A percentile compares a stretch with the other conserved stretches of the same genome.
Evolutionary conservation across 148 eudicot genomes (phyloP).

Genomic region (Rhododendron henanense): DNA sequence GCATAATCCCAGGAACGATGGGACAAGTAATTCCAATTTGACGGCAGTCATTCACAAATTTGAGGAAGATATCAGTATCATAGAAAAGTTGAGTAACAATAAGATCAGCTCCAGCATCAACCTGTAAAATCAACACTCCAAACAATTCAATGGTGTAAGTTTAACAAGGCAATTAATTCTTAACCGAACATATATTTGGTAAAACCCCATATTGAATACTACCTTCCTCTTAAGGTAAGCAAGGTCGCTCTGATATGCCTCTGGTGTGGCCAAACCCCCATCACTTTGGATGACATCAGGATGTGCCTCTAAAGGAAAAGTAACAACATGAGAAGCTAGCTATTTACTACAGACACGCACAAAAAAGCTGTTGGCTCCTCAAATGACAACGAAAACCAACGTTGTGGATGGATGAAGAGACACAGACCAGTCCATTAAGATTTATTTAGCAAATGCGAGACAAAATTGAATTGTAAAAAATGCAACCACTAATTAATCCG

Average conservation of each 20-base stretch:
- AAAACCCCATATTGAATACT: background rate
- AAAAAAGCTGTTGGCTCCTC: background rate
- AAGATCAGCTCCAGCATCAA: conserved; percentile 98
- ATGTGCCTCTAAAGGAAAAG: conserved; percentile 67
- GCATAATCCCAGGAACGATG: conserved; percentile 98
- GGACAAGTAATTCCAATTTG: conserved; percentile 92
- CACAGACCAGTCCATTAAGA: background rate
- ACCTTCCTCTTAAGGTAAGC: conserved; percentile 93
- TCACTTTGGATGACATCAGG: conserved; percentile 77
- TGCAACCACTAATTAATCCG: background rate
- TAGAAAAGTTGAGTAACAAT: conserved; percentile 93
- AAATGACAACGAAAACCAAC: background rate
- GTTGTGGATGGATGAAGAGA: background rate
- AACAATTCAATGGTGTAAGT: conserved; percentile 4
- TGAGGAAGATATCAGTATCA: conserved; percentile 81
- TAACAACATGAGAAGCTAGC: background rate
- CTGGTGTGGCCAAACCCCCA: conserved; percentile 63
- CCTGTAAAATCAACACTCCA: conserved; percentile 39
- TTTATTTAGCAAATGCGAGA: background rate
- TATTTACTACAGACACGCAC: background rate
- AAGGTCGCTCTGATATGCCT: conserved; percentile 74
- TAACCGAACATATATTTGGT: background rate
- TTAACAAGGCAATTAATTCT: background rate
- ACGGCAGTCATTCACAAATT: conserved; percentile 88
- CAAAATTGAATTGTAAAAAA: background rate